Evolutionary conservation across 306 rosid species (phyloP), one percentile per base, ranked within the genome.

Genomic region (Quercus engelmannii): DNA sequence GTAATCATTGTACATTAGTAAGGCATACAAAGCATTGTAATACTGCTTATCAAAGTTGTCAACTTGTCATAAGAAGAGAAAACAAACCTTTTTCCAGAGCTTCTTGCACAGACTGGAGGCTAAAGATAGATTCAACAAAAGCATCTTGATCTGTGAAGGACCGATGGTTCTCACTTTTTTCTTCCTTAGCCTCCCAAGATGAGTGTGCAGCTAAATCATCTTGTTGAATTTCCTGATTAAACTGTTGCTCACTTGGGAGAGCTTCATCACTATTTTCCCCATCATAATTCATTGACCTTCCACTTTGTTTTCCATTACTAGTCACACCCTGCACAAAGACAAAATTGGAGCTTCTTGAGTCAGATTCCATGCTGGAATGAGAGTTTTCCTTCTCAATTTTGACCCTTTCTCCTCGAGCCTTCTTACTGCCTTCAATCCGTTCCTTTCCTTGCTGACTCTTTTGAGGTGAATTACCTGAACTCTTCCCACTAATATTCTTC

Each of bases 71-170:
- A 76, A 33, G 64, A 43, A 65, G 33, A 25, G 77, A 6, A 43
- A 83, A 78, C 87, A 57, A 88, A 96, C 99, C 99, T 88, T 88
- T 84, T 81, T 85, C 89, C 43, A 96, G 94, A 31, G 98, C 97
- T 54, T 90, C 89, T 83, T 93, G 96, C 72, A 84, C 87, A 73
- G 92, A 89, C 85, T 89, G 93, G 73, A 96, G 96, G 79, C 81
- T 80, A 74, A 79, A 76, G 55, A 96, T 76, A 75, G 98, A 88
- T 73, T 87, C 90, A 33, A 76, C 69, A 55, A 96, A 76, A 75
- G 97, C 89, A 91, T 96, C 98, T 80, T 71, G 87, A 75, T 75
- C 67, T 33, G 78, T 54, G 1, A 88, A 79, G 73, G 89, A 77
- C 74, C 79, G 83, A 63, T 84, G 84, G 76, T 85, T 83, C 83